Percentiles rank a stretch among this genome's conserved stretches.
These are phyloP conservation scores for Trematosphaeria pertusa DNA, from an alignment of 2,329 filamentous ascomycete species.

Conservation along the genomic window DNA sequence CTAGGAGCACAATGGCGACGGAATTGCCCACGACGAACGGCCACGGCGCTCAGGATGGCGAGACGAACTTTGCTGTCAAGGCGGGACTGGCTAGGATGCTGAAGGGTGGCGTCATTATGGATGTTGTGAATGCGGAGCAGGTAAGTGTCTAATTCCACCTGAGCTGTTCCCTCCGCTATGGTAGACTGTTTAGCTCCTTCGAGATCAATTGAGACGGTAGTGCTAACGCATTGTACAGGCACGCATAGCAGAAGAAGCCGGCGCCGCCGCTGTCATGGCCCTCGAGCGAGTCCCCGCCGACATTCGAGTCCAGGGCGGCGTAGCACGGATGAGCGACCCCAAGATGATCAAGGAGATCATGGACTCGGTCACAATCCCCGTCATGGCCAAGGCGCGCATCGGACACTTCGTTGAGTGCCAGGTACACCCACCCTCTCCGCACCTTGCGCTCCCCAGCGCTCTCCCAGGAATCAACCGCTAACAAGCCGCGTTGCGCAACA, in stretches of 20 bases:
- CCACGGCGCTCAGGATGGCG: slow-evolving; percentile 51
- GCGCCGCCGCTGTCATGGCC: slow-evolving; percentile 96
- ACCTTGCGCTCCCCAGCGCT: neutral
- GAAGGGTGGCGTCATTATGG: slow-evolving; percentile 99
- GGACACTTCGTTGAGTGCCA: slow-evolving; percentile 98
- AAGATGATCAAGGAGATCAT: slow-evolving; percentile 95
- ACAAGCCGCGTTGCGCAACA: slow-evolving; percentile 44
- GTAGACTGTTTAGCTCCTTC: neutral
- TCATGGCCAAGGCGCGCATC: slow-evolving; percentile 99
- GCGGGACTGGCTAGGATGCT: slow-evolving; percentile 96
- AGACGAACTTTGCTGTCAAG: slow-evolving; percentile 83
- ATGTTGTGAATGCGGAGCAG: slow-evolving; percentile 91
- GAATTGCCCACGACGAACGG: slow-evolving; percentile 58
- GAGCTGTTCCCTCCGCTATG: neutral
- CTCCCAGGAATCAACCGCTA: neutral
- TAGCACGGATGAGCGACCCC: slow-evolving; percentile 96
- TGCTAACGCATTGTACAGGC: slow-evolving; percentile 60
- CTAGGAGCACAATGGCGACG: slow-evolving; percentile 49
- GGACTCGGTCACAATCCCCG: slow-evolving; percentile 91
- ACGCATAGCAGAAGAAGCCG: slow-evolving; percentile 95
- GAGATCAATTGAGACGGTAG: slow-evolving; percentile 3
- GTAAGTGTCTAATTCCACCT: slow-evolving; percentile 46
- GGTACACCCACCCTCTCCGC: slow-evolving; percentile 50
- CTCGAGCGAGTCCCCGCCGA: slow-evolving; percentile 97
- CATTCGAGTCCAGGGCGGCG: slow-evolving; percentile 89